phyloP scores from a whole-genome alignment of 2,329 filamentous ascomycete genomes.

The Elsinoe arachidis region DNA sequence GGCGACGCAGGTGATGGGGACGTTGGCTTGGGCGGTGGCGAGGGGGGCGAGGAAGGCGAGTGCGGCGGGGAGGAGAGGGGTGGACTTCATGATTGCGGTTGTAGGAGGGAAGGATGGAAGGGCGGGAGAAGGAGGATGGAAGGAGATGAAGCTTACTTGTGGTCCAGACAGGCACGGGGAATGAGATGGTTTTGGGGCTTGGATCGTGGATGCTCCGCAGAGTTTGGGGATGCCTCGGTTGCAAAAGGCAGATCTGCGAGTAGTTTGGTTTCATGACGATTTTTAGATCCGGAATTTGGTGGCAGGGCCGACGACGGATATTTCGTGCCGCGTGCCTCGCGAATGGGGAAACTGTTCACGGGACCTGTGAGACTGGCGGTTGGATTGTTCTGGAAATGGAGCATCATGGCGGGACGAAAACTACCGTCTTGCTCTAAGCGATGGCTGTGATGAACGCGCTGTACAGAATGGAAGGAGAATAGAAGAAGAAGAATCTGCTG shows the following conservation, averaged over 20 bases:
- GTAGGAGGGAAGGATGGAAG: background rate
- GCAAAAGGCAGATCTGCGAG: background rate
- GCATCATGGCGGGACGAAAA: too few species aligned
- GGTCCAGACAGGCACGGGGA: too few species aligned
- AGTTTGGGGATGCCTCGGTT: background rate
- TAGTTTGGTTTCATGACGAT: slow-evolving; percentile 4
- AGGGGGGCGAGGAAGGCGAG: background rate
- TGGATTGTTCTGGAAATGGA: too few species aligned
- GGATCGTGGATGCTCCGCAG: background rate
- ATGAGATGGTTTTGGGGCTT: too few species aligned
- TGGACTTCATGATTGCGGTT: background rate
- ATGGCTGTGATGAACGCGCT: too few species aligned
- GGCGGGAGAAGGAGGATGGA: background rate
- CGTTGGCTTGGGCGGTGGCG: background rate
- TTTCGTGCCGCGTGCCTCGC: background rate
- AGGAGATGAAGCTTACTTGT: too few species aligned
- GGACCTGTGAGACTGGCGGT: too few species aligned
- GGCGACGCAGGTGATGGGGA: background rate
- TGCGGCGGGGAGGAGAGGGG: background rate
- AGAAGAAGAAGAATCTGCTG: background rate
- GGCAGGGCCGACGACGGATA: background rate
- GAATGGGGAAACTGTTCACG: too few species aligned
- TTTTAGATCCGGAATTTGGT: background rate
- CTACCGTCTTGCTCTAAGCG: too few species aligned
- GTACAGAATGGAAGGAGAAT: background rate